Evolutionary conservation across 805 yeast species (phyloP).

Genomic region (Myxozyma neglecta): DNA sequence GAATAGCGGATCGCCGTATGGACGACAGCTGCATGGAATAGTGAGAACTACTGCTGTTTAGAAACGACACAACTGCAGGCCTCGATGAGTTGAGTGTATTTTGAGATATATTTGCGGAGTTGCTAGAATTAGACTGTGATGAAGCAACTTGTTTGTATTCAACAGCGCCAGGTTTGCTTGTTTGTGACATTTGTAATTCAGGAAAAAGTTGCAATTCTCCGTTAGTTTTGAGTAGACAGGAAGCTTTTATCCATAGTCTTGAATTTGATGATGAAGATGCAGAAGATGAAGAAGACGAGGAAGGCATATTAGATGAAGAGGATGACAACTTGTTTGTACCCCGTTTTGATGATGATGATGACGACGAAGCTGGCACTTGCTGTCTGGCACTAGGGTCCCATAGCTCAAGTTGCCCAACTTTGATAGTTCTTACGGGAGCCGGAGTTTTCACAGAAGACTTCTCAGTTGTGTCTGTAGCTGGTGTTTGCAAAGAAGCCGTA

Average conservation of each 20-base stretch:
- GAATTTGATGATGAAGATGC: neutral
- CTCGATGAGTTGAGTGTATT: neutral
- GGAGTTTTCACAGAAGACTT: neutral
- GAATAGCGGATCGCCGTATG: constrained; percentile 27
- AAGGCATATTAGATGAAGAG: neutral
- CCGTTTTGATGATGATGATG: neutral
- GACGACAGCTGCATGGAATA: constrained; percentile 21
- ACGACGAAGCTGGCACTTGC: neutral
- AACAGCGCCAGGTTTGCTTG: constrained; percentile 1
- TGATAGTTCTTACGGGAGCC: constrained; percentile 16
- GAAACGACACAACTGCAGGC: neutral
- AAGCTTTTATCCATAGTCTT: constrained; percentile 16
- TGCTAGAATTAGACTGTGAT: neutral
- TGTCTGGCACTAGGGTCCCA: constrained; percentile 22
- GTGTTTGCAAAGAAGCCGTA: neutral
- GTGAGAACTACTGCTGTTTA: constrained; percentile 12
- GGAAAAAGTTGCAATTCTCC: constrained; percentile 29
- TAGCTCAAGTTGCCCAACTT: constrained; percentile 27
- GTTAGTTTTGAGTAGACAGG: constrained; percentile 26
- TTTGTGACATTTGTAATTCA: constrained; percentile 1
- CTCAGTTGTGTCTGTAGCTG: neutral
- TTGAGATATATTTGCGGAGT: neutral
- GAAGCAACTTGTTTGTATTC: neutral
- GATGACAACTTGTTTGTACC: constrained; percentile 1
- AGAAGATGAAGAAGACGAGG: neutral